phyloP scores from a whole-genome alignment of 306 rosid species.

The Arachis stenosperma region DNA sequence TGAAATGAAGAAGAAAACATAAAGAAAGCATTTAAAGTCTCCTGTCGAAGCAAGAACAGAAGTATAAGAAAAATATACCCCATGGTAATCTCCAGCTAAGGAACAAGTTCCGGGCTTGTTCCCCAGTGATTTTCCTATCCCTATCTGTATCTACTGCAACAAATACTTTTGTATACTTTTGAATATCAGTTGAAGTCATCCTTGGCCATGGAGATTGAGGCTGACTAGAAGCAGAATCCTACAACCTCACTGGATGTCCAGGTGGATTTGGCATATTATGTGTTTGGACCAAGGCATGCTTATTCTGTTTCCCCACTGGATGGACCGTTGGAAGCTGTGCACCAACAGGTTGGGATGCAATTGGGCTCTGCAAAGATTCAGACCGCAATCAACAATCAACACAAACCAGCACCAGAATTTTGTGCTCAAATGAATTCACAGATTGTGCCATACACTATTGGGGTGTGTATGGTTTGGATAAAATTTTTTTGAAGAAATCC shows the following conservation, averaged over 20 bases:
- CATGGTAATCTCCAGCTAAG: conserved; percentile 94
- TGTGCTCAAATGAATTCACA: too few species aligned
- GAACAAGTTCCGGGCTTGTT: conserved; percentile 90
- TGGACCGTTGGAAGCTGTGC: conserved; percentile 58
- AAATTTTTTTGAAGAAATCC: too few species aligned
- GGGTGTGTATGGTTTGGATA: too few species aligned
- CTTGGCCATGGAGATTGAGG: conserved; percentile 84
- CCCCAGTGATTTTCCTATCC: conserved; percentile 97
- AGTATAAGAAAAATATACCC: conserved; percentile 61
- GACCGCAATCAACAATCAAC: background rate
- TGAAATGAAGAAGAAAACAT: conserved; percentile 23
- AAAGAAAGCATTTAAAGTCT: conserved; percentile 6
- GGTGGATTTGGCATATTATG: conserved; percentile 43
- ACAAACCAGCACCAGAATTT: too few species aligned
- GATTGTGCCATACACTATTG: too few species aligned
- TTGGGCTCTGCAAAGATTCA: conserved; percentile 60
- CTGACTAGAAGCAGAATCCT: conserved; percentile 47
- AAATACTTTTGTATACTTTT: conserved; percentile 88
- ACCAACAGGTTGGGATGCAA: conserved; percentile 53
- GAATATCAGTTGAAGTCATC: conserved; percentile 80
- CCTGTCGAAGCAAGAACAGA: conserved; percentile 34
- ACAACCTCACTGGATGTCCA: conserved; percentile 54
- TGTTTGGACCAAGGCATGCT: conserved; percentile 50
- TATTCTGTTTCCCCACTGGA: conserved; percentile 46
- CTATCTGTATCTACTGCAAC: conserved; percentile 90